Percentiles rank a stretch among this genome's conserved stretches.
phyloP scores from a whole-genome alignment of 805 yeast genomes.

The Pichia membranifaciens region DNA sequence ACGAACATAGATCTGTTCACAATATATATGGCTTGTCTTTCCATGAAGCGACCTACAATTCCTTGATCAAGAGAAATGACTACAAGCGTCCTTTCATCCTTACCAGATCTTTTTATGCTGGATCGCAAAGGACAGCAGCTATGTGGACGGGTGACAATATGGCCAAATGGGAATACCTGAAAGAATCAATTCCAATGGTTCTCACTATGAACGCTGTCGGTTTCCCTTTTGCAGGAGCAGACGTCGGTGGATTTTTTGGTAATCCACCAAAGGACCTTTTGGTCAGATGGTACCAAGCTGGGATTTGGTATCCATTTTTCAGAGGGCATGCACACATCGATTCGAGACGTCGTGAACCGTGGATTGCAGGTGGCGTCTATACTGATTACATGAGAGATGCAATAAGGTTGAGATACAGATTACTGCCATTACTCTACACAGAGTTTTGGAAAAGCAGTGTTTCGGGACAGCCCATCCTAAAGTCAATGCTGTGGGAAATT shows the following conservation, averaged over 20 bases:
- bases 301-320: slow-evolving; percentile 94
- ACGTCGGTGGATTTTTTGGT: slow-evolving; percentile 95
- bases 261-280: slow-evolving; percentile 77
- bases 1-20: slow-evolving; percentile 91
- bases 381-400: slow-evolving; percentile 63
- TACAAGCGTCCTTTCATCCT: slow-evolving; percentile 76
- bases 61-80: slow-evolving; percentile 47
- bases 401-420: slow-evolving; percentile 61
- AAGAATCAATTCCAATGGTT: slow-evolving; percentile 79
- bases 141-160: slow-evolving; percentile 98
- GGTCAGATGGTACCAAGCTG: slow-evolving; percentile 93
- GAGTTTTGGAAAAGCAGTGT: slow-evolving; percentile 59
- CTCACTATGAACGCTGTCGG: slow-evolving; percentile 77
- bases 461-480: slow-evolving; percentile 64
- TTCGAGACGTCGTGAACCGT: slow-evolving; percentile 88
- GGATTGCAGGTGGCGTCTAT: slow-evolving; percentile 73
- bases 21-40: slow-evolving; percentile 75
- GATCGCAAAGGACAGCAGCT: slow-evolving; percentile 87
- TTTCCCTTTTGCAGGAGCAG: slow-evolving; percentile 92
- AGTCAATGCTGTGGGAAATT: slow-evolving; percentile 56
- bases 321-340: slow-evolving; percentile 97
- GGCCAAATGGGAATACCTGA: slow-evolving; percentile 86
- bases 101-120: slow-evolving; percentile 83
- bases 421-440: slow-evolving; percentile 78
- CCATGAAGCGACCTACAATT: slow-evolving; percentile 73